Evolutionary conservation across 2,329 filamentous ascomycete species (phyloP), one percentile per base, ranked within the genome.

Genomic region (Diaporthe australafricana): DNA sequence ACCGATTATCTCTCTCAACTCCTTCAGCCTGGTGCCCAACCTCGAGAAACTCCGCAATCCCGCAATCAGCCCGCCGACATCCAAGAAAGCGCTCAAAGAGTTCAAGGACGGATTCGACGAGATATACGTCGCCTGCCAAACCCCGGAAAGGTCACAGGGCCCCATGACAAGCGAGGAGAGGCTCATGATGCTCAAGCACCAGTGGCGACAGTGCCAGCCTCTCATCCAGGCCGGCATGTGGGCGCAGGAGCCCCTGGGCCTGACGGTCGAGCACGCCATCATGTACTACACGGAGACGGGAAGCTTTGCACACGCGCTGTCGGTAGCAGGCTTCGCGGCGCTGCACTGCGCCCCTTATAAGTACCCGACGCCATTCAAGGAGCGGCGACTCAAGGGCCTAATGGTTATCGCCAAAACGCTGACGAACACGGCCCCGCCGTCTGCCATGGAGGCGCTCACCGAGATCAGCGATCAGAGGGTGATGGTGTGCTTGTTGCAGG

Each of bases 351-450:
- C 90, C 40, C 85, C 88, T 0, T 87, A 86, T 76, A 85, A 84
- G 52, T 82, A 84, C 67, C 81, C 84, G 16, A 83, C 85, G 70
- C 86, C 87, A 0, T 89, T 89, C 75, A 83, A 86, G 57, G 83
- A 84, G 0, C 81, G 83, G 32, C 82, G 89, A 30, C 80, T 89
- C 35, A 88, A 87, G 76, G 84, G 84, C 14, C 77, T 90, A 14
- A 81, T 89, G 67, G 81, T 85, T 56, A 79, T 90, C 20, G 85
- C 85, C 55, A 88, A 88, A 73, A 79, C 89, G 2, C 78, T 91
- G 7, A 83, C 85, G 72, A 84, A 87, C 71, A 87, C 86, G 0
- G 85, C 85, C 0, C 81, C 85, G 8, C 79, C 81, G 16, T 81
- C 81, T 3, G 78, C 78, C 5, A 76, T 71, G 67, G 77, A 76